Evolutionary conservation across 495 filamentous ascomycete species (phyloP).

Genomic region (Aspergillus egyptiacus): DNA sequence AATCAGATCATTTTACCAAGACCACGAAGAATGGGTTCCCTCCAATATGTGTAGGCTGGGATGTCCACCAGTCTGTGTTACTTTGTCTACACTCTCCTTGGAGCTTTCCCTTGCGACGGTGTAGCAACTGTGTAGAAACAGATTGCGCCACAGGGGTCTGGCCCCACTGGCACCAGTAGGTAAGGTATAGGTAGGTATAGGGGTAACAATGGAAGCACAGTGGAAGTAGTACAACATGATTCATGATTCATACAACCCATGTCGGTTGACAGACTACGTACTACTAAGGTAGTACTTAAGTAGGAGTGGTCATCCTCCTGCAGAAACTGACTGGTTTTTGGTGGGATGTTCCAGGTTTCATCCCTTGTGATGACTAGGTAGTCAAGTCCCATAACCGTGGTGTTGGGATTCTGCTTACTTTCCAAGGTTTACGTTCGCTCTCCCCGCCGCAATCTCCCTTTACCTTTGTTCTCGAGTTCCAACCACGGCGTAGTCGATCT

Average conservation of each 20-base stretch:
- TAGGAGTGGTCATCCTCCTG: too few species aligned
- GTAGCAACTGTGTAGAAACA: not conserved
- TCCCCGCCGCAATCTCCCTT: too few species aligned
- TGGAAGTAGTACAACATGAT: not conserved
- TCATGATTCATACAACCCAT: not conserved
- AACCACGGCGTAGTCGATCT: not conserved
- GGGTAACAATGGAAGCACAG: too few species aligned
- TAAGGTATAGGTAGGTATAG: too few species aligned
- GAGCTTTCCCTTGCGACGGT: not conserved
- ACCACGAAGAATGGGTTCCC: not conserved
- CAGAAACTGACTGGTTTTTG: not conserved
- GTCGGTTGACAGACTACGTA: not conserved
- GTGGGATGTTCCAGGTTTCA: not conserved
- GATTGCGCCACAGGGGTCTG: not conserved
- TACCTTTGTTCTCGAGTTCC: not conserved
- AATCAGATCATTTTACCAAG: slow-evolving; percentile 6
- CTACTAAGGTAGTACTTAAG: too few species aligned
- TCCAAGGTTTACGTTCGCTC: too few species aligned
- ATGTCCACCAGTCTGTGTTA: not conserved
- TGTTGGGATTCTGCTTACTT: not conserved
- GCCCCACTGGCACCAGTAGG: too few species aligned
- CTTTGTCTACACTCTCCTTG: too few species aligned
- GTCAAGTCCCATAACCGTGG: not conserved
- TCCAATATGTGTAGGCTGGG: slow-evolving; percentile 6
- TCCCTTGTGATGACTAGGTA: not conserved